Evolutionary conservation across 306 rosid species (phyloP).

Genomic region (Fragaria iinumae): DNA sequence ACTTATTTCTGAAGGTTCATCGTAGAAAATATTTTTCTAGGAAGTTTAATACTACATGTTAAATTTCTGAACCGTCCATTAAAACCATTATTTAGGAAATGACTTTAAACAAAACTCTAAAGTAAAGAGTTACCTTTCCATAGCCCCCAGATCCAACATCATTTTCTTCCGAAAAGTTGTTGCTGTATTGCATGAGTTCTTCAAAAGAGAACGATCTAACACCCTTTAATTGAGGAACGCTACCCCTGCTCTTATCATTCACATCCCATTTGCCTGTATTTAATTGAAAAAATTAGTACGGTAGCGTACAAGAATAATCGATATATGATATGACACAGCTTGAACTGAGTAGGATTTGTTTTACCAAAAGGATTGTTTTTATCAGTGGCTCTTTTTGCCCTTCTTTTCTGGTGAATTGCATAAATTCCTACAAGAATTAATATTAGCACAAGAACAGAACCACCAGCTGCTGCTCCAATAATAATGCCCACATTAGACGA

Average conservation of each 20-base stretch:
- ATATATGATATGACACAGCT: background rate
- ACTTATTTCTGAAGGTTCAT: background rate
- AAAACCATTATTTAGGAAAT: background rate
- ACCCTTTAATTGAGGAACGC: slow-evolving; percentile 62
- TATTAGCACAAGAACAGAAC: slow-evolving; percentile 45
- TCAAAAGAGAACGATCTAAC: slow-evolving; percentile 65
- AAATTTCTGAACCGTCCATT: background rate
- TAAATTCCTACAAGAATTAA: slow-evolving; percentile 46
- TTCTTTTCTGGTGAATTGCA: slow-evolving; percentile 50
- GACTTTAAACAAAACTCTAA: background rate
- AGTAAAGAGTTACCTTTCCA: slow-evolving; percentile 51
- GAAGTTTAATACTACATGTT: background rate
- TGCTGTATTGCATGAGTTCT: slow-evolving; percentile 62
- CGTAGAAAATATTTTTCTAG: background rate
- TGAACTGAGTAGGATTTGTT: background rate
- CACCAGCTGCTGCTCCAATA: slow-evolving; percentile 66
- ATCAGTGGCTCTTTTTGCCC: slow-evolving; percentile 37
- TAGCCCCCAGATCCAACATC: slow-evolving; percentile 73
- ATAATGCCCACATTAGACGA: slow-evolving; percentile 30
- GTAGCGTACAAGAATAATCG: background rate
- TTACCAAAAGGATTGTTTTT: slow-evolving; percentile 44
- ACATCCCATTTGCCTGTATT: slow-evolving; percentile 28
- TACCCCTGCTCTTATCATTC: slow-evolving; percentile 26
- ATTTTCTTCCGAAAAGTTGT: slow-evolving; percentile 45
- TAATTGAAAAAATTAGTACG: slow-evolving; percentile 16